Percentiles rank a stretch among this genome's conserved stretches.
phyloP scores from a whole-genome alignment of 2,329 filamentous ascomycete genomes.

The Calycina marina region DNA sequence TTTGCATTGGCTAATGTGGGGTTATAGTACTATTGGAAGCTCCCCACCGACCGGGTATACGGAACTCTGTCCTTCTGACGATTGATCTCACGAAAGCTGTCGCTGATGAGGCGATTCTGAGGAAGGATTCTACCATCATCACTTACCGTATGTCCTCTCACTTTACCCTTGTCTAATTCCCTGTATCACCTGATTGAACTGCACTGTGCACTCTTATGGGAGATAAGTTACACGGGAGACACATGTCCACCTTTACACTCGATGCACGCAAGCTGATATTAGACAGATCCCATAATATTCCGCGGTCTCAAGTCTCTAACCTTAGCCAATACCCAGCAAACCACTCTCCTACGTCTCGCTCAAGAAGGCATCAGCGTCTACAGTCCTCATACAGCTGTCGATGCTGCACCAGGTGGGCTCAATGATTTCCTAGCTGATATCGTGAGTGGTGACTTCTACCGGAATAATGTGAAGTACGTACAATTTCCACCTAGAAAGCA shows the following conservation, averaged over 20 bases:
- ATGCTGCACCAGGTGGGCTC: constrained; percentile 71
- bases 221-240: too few relatives aligned
- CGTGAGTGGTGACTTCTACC: constrained; percentile 40
- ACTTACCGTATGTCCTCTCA: constrained; percentile 57
- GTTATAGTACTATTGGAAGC: constrained; percentile 51
- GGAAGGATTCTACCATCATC: constrained; percentile 64
- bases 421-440: constrained; percentile 92
- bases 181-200: too few relatives aligned
- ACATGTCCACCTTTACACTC: too few relatives aligned
- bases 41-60: constrained; percentile 41
- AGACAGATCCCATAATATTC: constrained; percentile 98
- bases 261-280: too few relatives aligned
- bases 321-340: constrained; percentile 71
- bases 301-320: constrained; percentile 80
- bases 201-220: too few relatives aligned
- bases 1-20: too few relatives aligned
- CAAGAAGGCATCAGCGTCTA: constrained; percentile 89
- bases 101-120: constrained; percentile 73
- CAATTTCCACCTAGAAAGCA: neutral
- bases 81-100: constrained; percentile 85
- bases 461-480: constrained; percentile 3
- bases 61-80: constrained; percentile 61
- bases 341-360: constrained; percentile 66
- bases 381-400: constrained; percentile 87
- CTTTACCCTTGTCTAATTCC: neutral